Evolutionary conservation across 345 rosid genomes (phyloP).

Genomic region (Populus pruinosa): DNA sequence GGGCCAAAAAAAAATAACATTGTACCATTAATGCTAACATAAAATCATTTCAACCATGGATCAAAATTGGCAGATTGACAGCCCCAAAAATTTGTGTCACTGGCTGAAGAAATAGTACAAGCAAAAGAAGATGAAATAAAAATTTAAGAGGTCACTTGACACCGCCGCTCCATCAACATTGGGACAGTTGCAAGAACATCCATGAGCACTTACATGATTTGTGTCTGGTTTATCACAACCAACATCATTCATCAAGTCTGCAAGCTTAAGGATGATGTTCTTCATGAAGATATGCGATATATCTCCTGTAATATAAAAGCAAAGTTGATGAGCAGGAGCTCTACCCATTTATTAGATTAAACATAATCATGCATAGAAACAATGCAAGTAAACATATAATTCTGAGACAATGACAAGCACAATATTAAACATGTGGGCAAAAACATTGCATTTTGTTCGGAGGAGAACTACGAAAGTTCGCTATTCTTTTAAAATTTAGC

Average conservation of each 20-base stretch:
- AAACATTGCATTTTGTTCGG: too few species aligned
- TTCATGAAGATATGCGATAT: slow-evolving; percentile 54
- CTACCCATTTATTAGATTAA: background rate
- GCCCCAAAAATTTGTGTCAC: background rate
- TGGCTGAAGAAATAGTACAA: background rate
- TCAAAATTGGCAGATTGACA: too few species aligned
- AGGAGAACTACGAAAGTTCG: too few species aligned
- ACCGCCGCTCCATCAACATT: background rate
- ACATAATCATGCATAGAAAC: background rate
- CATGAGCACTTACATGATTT: slow-evolving; percentile 46
- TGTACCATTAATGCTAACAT: too few species aligned
- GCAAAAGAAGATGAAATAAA: background rate
- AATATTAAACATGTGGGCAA: background rate
- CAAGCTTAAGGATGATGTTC: slow-evolving; percentile 60
- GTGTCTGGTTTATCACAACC: slow-evolving; percentile 30
- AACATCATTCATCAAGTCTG: slow-evolving; percentile 45
- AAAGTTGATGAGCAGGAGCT: slow-evolving; percentile 9
- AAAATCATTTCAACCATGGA: too few species aligned
- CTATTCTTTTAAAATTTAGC: too few species aligned
- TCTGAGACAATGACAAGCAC: background rate
- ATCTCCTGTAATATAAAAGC: slow-evolving; percentile 46
- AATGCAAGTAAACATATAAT: background rate
- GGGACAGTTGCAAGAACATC: background rate
- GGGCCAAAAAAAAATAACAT: too few species aligned
- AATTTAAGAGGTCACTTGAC: background rate